These are phyloP conservation scores for Moricandia arvensis DNA, from an alignment of 345 rosid genomes.

Conservation along the genomic window DNA sequence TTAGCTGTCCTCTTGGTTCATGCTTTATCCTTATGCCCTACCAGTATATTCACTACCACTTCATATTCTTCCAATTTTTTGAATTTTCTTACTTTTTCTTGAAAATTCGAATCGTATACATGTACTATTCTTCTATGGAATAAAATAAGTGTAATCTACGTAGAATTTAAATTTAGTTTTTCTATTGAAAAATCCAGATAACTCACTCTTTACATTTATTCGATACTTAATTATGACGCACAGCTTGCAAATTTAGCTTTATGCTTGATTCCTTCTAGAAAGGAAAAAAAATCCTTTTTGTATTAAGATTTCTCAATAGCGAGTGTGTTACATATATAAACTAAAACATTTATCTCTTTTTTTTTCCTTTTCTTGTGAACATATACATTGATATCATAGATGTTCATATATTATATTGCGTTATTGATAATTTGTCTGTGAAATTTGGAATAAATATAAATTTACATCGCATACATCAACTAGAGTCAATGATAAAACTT, in stretches of 20 bases:
- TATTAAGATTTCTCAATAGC: not conserved
- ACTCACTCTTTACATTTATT: not conserved
- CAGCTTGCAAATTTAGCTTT: slow-evolving; percentile 26
- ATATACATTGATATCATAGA: not conserved
- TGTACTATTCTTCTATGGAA: not conserved
- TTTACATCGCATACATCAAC: slow-evolving; percentile 21
- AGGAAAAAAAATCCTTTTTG: not conserved
- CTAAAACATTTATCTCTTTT: not conserved
- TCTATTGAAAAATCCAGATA: slow-evolving; percentile 7
- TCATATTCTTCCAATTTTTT: not conserved
- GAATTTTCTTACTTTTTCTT: not conserved
- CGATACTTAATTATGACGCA: slow-evolving; percentile 6
- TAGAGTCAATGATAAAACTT: slow-evolving; percentile 27
- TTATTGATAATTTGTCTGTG: not conserved
- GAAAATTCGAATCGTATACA: not conserved
- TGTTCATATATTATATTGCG: not conserved
- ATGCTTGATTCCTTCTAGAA: not conserved
- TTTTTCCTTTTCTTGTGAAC: not conserved
- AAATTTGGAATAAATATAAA: slow-evolving; percentile 8
- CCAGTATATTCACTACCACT: not conserved
- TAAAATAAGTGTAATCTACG: not conserved
- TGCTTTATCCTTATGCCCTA: not conserved
- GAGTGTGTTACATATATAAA: not conserved
- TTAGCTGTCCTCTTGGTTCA: slow-evolving; percentile 3
- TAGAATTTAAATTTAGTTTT: not conserved